Evolutionary conservation across 1,284 basidiomycete genomes (phyloP).

Genomic region (Athelia sp.): DNA sequence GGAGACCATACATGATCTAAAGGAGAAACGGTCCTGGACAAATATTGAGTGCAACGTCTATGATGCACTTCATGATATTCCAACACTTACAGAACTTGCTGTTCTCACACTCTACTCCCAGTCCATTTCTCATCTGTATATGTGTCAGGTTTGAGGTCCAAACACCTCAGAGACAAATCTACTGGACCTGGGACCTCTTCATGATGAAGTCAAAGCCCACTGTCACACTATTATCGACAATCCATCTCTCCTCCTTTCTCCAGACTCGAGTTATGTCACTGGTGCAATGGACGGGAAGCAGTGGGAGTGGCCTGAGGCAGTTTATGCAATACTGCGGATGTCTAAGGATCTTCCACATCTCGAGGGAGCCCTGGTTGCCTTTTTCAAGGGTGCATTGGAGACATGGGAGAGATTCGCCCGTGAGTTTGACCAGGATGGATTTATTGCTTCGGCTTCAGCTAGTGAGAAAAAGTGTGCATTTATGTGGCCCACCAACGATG

Average conservation of each 20-base stretch:
- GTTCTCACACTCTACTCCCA: slow-evolving; percentile 3
- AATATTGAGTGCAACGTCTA: slow-evolving; percentile 19
- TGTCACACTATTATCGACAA: slow-evolving; percentile 11
- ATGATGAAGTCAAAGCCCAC: slow-evolving; percentile 9
- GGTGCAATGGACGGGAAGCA: slow-evolving; percentile 15
- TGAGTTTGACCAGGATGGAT: slow-evolving; percentile 9
- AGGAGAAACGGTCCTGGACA: slow-evolving; percentile 11
- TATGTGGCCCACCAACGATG: slow-evolving; percentile 17
- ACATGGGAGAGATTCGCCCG: slow-evolving; percentile 16
- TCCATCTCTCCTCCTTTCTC: slow-evolving; percentile 13
- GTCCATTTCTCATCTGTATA: slow-evolving; percentile 2
- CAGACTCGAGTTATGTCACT: slow-evolving; percentile 4
- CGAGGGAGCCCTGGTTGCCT: slow-evolving; percentile 2
- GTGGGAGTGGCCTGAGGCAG: slow-evolving; percentile 20
- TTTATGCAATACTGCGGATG: slow-evolving; percentile 10
- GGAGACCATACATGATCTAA: slow-evolving; percentile 5
- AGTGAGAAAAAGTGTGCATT: slow-evolving; percentile 7
- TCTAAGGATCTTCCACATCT: slow-evolving; percentile 10
- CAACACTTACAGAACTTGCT: slow-evolving; percentile 27
- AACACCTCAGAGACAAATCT: background rate
- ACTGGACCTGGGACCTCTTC: slow-evolving; percentile 2
- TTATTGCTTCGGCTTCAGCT: slow-evolving; percentile 3
- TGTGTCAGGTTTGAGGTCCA: background rate
- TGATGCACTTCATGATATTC: slow-evolving; percentile 15
- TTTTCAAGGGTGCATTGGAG: slow-evolving; percentile 15